These are phyloP conservation scores for Cordyceps javanica DNA, from an alignment of 2,329 filamentous ascomycete genomes.

Conservation along the genomic window DNA sequence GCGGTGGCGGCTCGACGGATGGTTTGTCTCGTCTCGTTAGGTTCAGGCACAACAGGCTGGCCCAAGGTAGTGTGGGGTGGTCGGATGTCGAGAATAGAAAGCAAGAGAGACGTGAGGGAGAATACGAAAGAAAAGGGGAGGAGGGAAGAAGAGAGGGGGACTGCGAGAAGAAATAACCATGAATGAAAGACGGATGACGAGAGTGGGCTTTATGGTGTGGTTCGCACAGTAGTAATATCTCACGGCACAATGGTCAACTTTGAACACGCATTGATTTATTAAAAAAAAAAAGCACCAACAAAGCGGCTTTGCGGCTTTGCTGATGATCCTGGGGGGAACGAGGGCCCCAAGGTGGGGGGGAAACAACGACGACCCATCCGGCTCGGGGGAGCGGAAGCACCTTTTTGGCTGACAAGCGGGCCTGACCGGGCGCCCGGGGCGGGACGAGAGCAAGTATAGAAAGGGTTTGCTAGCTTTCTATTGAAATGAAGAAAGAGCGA, in stretches of 20 bases:
- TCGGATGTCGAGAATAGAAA: neutral
- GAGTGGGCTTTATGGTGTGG: neutral
- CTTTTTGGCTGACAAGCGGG: slow-evolving; percentile 1
- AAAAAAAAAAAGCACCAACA: neutral
- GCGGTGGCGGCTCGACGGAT: neutral
- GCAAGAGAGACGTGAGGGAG: neutral
- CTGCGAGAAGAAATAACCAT: neutral
- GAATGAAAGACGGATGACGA: neutral
- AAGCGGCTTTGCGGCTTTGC: too few relatives aligned
- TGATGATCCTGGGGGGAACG: neutral
- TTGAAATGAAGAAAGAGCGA: neutral
- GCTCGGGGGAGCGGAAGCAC: slow-evolving; percentile 12
- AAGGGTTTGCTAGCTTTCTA: neutral
- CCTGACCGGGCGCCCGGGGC: neutral
- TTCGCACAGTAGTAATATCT: slow-evolving; percentile 2
- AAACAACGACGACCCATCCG: slow-evolving; percentile 1
- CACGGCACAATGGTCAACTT: neutral
- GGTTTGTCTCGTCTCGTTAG: neutral
- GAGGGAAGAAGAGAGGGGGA: neutral
- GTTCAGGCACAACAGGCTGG: neutral
- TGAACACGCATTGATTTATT: neutral
- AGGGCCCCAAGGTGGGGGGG: neutral
- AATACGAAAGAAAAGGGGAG: neutral
- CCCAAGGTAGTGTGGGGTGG: neutral
- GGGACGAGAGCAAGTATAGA: neutral